Evolutionary conservation across 352 stramenopile genomes (phyloP).

Genomic region (Thalassiosira exigua): DNA sequence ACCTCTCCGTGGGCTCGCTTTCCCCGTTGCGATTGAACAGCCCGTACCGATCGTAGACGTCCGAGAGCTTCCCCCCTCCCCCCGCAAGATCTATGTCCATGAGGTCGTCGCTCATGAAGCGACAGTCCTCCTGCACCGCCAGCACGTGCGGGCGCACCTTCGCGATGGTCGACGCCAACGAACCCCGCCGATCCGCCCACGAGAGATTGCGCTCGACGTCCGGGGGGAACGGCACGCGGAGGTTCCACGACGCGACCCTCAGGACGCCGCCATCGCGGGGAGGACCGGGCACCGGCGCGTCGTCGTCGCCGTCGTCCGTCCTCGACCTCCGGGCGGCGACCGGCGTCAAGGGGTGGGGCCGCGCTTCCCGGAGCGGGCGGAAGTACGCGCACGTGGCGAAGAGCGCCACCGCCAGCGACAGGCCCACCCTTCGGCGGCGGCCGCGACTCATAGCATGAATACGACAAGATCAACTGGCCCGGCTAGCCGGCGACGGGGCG

Average conservation of each 20-base stretch:
- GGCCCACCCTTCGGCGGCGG: no score
- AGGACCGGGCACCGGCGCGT: no score
- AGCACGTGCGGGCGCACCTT: background rate
- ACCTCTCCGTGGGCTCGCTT: background rate
- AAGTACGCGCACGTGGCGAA: no score
- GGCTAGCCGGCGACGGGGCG: no score
- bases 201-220: constrained; percentile 8
- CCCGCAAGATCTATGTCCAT: background rate
- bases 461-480: no score
- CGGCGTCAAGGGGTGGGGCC: no score
- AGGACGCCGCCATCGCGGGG: no score
- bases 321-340: no score
- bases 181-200: constrained; percentile 3
- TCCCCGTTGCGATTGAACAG: constrained; percentile 25
- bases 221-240: constrained; percentile 17
- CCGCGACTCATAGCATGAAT: no score
- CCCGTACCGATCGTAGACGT: constrained; percentile 12
- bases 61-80: constrained; percentile 1
- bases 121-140: constrained; percentile 13
- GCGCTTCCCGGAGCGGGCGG: no score
- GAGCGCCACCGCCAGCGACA: no score
- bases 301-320: background rate
- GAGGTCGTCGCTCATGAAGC: constrained; percentile 15
- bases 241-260: constrained; percentile 14
- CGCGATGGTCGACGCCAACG: constrained; percentile 10